phyloP scores from a whole-genome alignment of 306 rosid species.

The Herpetospermum pedunculosum region DNA sequence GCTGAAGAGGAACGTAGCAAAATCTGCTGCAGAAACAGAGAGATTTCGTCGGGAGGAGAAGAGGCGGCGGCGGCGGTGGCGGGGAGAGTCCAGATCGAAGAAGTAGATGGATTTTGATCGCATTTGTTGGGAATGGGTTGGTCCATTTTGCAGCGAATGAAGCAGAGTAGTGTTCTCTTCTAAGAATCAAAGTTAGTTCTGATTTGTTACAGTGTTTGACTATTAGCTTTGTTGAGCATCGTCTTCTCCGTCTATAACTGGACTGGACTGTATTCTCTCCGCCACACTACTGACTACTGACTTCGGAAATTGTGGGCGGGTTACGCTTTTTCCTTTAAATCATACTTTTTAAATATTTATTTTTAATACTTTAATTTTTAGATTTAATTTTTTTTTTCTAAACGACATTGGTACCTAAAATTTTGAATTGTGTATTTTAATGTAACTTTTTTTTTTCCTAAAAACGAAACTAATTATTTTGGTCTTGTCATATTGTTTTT shows the following conservation, averaged over 20 bases:
- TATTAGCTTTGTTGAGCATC: neutral
- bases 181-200: neutral
- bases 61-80: slow-evolving; percentile 8
- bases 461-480: too few species aligned
- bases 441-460: too few species aligned
- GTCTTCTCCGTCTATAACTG: neutral
- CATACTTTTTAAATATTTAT: too few species aligned
- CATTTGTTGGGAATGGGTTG: slow-evolving; percentile 9
- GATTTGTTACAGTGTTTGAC: neutral
- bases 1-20: slow-evolving; percentile 59
- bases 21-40: slow-evolving; percentile 79
- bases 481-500: too few species aligned
- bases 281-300: neutral
- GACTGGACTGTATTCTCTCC: too few species aligned
- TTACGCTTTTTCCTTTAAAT: neutral
- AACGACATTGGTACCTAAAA: too few species aligned
- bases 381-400: too few species aligned
- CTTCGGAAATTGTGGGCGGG: neutral
- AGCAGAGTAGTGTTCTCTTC: neutral
- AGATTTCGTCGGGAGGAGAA: slow-evolving; percentile 68
- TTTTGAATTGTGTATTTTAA: too few species aligned
- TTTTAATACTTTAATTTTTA: too few species aligned
- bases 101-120: slow-evolving; percentile 16
- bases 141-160: neutral
- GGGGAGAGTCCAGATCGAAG: neutral